These are phyloP conservation scores for Blastomyces silverae DNA, from an alignment of 2,329 filamentous ascomycete species.

Conservation along the genomic window DNA sequence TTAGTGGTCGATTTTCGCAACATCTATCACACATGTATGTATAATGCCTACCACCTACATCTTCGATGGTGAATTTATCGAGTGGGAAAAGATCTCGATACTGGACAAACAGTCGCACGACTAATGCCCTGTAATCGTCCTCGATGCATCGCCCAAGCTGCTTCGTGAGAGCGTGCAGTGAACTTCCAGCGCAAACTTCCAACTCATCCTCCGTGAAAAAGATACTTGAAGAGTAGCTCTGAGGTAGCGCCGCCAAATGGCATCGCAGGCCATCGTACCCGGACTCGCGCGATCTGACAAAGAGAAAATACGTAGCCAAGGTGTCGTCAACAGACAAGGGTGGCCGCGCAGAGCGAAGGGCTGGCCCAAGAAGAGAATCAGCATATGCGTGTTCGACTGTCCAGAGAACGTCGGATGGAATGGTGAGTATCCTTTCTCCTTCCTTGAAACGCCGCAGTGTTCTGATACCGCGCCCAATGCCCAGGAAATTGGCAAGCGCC, in stretches of 20 bases:
- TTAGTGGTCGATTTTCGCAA: slow-evolving; percentile 22
- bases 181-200: slow-evolving; percentile 31
- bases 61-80: slow-evolving; percentile 30
- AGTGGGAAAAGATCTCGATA: slow-evolving; percentile 33
- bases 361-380: slow-evolving; percentile 31
- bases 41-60: slow-evolving; percentile 29
- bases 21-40: slow-evolving; percentile 22
- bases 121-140: slow-evolving; percentile 29
- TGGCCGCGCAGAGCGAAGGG: slow-evolving; percentile 29
- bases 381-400: slow-evolving; percentile 31
- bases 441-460: slow-evolving; percentile 29
- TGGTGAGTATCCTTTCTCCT: slow-evolving; percentile 33
- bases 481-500: slow-evolving; percentile 31
- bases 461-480: slow-evolving; percentile 31
- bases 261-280: slow-evolving; percentile 29
- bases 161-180: slow-evolving; percentile 32
- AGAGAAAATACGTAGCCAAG: slow-evolving; percentile 32
- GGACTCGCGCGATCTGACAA: slow-evolving; percentile 31
- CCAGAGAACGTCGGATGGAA: slow-evolving; percentile 30
- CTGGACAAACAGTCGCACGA: slow-evolving; percentile 27
- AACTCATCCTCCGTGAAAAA: slow-evolving; percentile 33
- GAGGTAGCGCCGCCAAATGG: slow-evolving; percentile 30
- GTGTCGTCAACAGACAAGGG: slow-evolving; percentile 33
- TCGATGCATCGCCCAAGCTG: slow-evolving; percentile 28
- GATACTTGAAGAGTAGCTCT: slow-evolving; percentile 33